These are phyloP conservation scores for Hyaloscypha variabilis DNA, from an alignment of 495 filamentous ascomycete species.

Conservation along the genomic window DNA sequence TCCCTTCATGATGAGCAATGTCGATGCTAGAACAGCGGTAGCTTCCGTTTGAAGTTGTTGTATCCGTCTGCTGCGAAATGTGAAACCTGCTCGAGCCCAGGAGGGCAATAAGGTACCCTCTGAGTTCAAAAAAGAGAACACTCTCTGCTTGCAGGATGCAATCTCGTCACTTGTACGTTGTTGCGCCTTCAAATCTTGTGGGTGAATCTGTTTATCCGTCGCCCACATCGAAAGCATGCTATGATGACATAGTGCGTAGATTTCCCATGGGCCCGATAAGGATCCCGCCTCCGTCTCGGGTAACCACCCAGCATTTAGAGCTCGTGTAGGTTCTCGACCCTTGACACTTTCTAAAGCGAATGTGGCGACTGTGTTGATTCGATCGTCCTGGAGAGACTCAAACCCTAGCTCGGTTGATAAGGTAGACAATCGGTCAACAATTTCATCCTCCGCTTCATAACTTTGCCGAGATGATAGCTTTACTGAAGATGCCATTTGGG, in stretches of 20 bases:
- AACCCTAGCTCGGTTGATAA: slow-evolving; percentile 15
- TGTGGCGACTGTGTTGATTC: slow-evolving; percentile 8
- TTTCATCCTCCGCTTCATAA: slow-evolving; percentile 26
- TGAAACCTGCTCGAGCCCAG: not conserved
- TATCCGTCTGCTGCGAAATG: not conserved
- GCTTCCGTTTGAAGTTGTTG: not conserved
- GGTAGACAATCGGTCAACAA: slow-evolving; percentile 25
- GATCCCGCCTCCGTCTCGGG: not conserved
- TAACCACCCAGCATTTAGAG: slow-evolving; percentile 9
- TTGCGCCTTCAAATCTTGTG: not conserved
- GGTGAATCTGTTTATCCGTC: not conserved
- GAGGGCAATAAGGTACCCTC: not conserved
- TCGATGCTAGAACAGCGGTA: not conserved
- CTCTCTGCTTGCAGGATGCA: not conserved
- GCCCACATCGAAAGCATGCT: slow-evolving; percentile 20
- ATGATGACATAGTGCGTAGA: slow-evolving; percentile 29
- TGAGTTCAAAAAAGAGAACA: not conserved
- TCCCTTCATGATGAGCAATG: not conserved
- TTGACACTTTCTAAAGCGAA: slow-evolving; percentile 17
- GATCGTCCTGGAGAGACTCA: slow-evolving; percentile 2
- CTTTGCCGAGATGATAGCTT: slow-evolving; percentile 20
- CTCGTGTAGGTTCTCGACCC: slow-evolving; percentile 10
- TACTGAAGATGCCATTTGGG: not conserved
- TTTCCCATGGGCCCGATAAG: slow-evolving; percentile 29
- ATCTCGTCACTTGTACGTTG: not conserved